Base-by-base conservation (phyloP, 495 filamentous ascomycete genomes). In the Echria macrotheca region DNA sequence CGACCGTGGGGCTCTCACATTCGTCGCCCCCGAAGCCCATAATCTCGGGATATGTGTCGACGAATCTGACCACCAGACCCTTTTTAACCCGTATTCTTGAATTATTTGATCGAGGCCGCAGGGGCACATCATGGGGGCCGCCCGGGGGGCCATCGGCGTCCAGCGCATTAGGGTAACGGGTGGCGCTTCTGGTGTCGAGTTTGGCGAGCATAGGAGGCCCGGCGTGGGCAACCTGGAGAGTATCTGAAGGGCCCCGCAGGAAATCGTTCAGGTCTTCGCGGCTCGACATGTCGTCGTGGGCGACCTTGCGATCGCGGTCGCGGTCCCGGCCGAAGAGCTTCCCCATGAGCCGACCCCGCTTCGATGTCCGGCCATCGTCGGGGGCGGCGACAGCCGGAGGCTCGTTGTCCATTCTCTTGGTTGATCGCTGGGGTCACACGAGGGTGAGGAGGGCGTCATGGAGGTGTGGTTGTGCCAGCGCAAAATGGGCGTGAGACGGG, bases 21-120 rank as follows among this genome's bases (percentile, higher is more conserved):
- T 94, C 89, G 65, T 95, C 89, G 11, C 90, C 90, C 18, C 90
- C 90, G 57, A 87, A 80, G 19, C 90, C 90, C 64, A 96, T 94
- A 41, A 94, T 59, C 28, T 87, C 85, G 12, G 88, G 87, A 49
- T 69, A 69, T 17, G 66, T 73, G 41, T 83, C 73, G 6, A 69
- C 77, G 58, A 95, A 96, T 35, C 73, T 76, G n/a, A 95, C 89
- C 14, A 64, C 65, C 50, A 91, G 67, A 3, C 81, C 81, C 59
- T 86, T 86, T 44, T 61, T 67, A 38, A 52, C 65, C 14, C 50
- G 48, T 25, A 41, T 47, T 28, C 29, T 36, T 11, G 67, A 60
- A 42, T 64, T 69, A 56, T 57, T 58, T 9, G 65, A 64, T 19
- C 51, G 62, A 28, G 58, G 48, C 29, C 61, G 62, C 24, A 55